phyloP scores from a whole-genome alignment of 2,329 filamentous ascomycete species.

The Verticillium isaacii region DNA sequence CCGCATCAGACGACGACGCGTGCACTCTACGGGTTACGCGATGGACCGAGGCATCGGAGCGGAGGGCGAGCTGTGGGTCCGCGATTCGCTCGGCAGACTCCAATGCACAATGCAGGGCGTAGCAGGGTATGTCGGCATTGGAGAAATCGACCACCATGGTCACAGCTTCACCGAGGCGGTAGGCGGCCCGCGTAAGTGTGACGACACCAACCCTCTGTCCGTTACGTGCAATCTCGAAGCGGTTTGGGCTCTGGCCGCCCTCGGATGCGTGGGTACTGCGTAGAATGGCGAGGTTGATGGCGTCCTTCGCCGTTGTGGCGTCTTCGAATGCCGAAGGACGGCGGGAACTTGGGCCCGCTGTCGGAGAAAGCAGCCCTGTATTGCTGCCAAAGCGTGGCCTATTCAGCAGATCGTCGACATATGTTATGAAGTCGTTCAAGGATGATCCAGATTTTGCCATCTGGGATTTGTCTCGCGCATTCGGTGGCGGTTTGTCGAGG shows the following conservation, averaged over 20 bases:
- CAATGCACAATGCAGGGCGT: conserved; percentile 76
- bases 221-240: conserved; percentile 91
- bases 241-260: conserved; percentile 77
- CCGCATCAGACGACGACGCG: conserved; percentile 73
- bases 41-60: conserved; percentile 80
- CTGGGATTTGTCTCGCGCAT: conserved; percentile 9
- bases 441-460: conserved; percentile 9
- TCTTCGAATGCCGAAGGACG: conserved; percentile 52
- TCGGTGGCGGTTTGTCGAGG: conserved; percentile 29
- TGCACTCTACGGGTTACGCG: conserved; percentile 82
- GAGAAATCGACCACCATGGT: conserved; percentile 81
- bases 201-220: conserved; percentile 89
- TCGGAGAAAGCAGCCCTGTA: conserved; percentile 67
- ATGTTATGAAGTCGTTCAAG: conserved; percentile 66
- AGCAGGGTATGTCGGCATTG: conserved; percentile 72
- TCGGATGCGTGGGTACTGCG: conserved; percentile 67
- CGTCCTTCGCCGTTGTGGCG: conserved; percentile 66
- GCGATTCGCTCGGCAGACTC: conserved; percentile 79
- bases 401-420: conserved; percentile 70
- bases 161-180: conserved; percentile 83
- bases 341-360: conserved; percentile 51
- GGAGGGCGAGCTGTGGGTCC: conserved; percentile 72
- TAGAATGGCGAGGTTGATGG: conserved; percentile 87
- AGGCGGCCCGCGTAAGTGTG: conserved; percentile 81
- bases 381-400: conserved; percentile 49